Evolutionary conservation across 176 grass and related monocot genomes (phyloP).

Genomic region (Tillandsia fasciculata): DNA sequence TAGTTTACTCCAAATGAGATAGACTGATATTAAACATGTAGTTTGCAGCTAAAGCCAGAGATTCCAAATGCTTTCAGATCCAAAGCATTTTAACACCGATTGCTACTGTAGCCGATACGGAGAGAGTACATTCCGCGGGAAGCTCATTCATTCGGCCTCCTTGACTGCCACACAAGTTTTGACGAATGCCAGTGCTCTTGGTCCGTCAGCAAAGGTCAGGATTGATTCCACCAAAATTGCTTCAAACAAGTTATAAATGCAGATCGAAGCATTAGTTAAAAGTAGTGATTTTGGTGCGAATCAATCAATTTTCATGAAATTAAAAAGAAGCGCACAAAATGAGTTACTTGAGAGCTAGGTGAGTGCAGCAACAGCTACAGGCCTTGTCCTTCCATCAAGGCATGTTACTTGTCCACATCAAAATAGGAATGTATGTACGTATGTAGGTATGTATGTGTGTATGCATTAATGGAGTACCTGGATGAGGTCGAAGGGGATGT

Average conservation of each 20-base stretch:
- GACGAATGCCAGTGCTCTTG: background rate
- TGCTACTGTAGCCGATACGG: constrained; percentile 6
- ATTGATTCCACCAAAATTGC: background rate
- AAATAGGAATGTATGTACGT: no score
- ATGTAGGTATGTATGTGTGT: no score
- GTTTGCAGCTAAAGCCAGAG: constrained; percentile 15
- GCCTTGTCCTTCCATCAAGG: no score
- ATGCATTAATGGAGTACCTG: constrained; percentile 29
- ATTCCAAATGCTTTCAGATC: constrained; percentile 1
- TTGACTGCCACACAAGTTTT: background rate
- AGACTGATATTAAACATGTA: background rate
- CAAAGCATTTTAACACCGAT: constrained; percentile 11
- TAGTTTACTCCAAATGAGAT: background rate
- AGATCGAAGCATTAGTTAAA: background rate
- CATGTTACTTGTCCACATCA: no score
- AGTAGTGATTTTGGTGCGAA: no score
- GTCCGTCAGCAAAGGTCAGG: background rate
- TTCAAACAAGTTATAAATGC: background rate
- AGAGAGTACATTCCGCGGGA: constrained; percentile 1
- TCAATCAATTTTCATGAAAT: no score
- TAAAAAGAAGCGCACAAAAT: background rate
- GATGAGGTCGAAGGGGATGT: constrained; percentile 78
- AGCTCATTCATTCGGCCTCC: constrained; percentile 5
- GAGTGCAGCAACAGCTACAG: no score
- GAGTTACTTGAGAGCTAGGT: background rate